These are phyloP conservation scores for Curvularia verruculosa DNA, from an alignment of 2,329 filamentous ascomycete species.

Conservation along the genomic window DNA sequence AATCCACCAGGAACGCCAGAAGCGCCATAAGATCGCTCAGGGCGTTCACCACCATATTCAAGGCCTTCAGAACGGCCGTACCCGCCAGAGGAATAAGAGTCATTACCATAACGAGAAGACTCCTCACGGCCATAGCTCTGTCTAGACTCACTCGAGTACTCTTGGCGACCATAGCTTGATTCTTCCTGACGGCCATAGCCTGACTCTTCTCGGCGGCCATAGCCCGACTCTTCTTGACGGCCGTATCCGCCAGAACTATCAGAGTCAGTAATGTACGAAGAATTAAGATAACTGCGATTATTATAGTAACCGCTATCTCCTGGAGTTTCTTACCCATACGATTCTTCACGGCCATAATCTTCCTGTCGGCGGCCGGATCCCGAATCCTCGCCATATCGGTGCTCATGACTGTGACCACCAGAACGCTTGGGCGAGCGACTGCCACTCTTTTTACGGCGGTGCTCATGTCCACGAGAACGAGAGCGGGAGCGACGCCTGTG, in stretches of 20 bases:
- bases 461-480: conserved; percentile 24
- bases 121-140: conserved; percentile 5
- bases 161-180: conserved; percentile 10
- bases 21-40: conserved; percentile 19
- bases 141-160: background rate
- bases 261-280: conserved; percentile 4
- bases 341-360: conserved; percentile 13
- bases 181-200: conserved; percentile 16
- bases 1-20: conserved; percentile 20
- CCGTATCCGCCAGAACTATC: conserved; percentile 13
- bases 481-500: conserved; percentile 17
- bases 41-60: conserved; percentile 19
- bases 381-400: conserved; percentile 29
- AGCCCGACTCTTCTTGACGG: conserved; percentile 11
- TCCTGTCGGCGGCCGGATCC: conserved; percentile 22
- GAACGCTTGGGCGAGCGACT: conserved; percentile 34
- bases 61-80: conserved; percentile 18
- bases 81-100: conserved; percentile 19
- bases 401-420: conserved; percentile 33
- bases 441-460: conserved; percentile 27
- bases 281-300: background rate
- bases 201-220: conserved; percentile 10
- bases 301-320: conserved; percentile 1
- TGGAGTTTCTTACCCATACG: conserved; percentile 7
- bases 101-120: conserved; percentile 5